These are phyloP conservation scores for Aspergillus incahuasiensis DNA, from an alignment of 495 filamentous ascomycete species.

Conservation along the genomic window DNA sequence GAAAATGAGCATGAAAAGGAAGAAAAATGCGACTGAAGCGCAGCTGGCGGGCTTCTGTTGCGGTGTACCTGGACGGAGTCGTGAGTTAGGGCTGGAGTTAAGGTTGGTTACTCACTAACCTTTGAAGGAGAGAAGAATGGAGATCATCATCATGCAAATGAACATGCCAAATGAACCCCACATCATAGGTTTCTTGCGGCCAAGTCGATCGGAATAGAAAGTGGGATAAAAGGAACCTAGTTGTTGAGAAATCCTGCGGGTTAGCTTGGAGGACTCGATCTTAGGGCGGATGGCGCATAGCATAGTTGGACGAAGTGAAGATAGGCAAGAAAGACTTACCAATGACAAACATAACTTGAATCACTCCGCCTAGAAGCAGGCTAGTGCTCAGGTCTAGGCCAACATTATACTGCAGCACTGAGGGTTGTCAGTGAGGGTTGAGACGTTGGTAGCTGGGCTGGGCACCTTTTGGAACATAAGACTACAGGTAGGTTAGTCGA, in stretches of 20 bases:
- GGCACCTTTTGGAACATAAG: conserved; percentile 45
- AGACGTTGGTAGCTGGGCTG: not conserved
- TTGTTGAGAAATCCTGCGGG: not conserved
- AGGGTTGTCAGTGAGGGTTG: not conserved
- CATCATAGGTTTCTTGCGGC: conserved; percentile 58
- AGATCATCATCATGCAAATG: conserved; percentile 51
- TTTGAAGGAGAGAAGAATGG: conserved; percentile 43
- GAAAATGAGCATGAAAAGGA: conserved; percentile 49
- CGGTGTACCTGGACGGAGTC: conserved; percentile 13
- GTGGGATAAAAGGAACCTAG: conserved; percentile 32
- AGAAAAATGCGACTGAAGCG: conserved; percentile 42
- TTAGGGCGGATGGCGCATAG: not conserved
- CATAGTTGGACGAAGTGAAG: not conserved
- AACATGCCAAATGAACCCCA: conserved; percentile 48
- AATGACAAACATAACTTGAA: conserved; percentile 34
- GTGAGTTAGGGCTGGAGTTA: not conserved
- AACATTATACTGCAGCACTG: conserved; percentile 45
- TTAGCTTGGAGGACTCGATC: not conserved
- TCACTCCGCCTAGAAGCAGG: conserved; percentile 47
- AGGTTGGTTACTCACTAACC: conserved; percentile 18
- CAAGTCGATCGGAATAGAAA: conserved; percentile 44
- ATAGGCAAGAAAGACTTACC: conserved; percentile 14
- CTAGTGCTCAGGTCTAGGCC: conserved; percentile 43
- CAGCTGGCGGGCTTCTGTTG: conserved; percentile 34
- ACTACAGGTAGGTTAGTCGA: conserved; percentile 16